These are phyloP conservation scores for Serendipita indica DNA, from an alignment of 768 basidiomycete genomes.

Conservation along the genomic window DNA sequence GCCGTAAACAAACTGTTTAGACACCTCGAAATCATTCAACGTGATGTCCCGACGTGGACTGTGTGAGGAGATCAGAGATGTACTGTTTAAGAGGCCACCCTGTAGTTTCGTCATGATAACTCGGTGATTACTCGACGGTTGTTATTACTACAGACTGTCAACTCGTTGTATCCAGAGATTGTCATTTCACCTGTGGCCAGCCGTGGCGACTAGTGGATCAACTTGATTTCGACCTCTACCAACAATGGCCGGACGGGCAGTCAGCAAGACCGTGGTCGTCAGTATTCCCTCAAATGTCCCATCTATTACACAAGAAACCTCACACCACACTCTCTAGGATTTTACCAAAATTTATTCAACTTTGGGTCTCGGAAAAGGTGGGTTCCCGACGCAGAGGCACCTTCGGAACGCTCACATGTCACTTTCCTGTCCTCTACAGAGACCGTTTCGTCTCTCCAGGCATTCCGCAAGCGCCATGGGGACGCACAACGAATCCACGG, in stretches of 20 bases:
- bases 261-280: constrained; percentile 7
- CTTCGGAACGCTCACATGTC: not conserved
- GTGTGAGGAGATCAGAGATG: too few species aligned
- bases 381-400: constrained; percentile 16
- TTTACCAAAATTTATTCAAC: constrained; percentile 71
- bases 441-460: constrained; percentile 77
- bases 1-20: too few species aligned
- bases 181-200: too few species aligned
- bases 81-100: too few species aligned
- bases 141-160: too few species aligned
- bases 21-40: too few species aligned
- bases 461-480: constrained; percentile 89
- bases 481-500: constrained; percentile 68
- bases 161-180: too few species aligned
- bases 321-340: constrained; percentile 38
- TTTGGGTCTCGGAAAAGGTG: constrained; percentile 76
- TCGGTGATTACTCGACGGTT: too few species aligned
- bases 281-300: not conserved
- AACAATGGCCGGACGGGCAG: not conserved
- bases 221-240: constrained; percentile 6
- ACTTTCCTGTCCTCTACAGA: constrained; percentile 32
- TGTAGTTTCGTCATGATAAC: too few species aligned
- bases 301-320: not conserved
- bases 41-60: too few species aligned
- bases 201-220: too few species aligned